Evolutionary conservation across 2,329 filamentous ascomycete species (phyloP).

Genomic region (Daldinia sp.): DNA sequence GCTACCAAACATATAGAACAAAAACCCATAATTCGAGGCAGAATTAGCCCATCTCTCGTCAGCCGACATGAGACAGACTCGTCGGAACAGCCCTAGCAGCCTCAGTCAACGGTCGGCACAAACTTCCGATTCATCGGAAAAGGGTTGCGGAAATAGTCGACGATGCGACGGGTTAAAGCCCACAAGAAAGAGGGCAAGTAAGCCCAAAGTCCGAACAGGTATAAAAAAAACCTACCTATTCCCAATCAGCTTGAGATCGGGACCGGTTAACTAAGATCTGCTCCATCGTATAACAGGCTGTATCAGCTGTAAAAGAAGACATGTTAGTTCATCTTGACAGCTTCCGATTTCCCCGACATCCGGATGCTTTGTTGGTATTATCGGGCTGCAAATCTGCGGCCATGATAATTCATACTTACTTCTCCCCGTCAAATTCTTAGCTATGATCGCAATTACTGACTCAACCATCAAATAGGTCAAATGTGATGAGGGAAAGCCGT

Average conservation of each 20-base stretch:
- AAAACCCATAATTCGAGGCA: not conserved
- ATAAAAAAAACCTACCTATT: slow-evolving; percentile 9
- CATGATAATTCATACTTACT: not conserved
- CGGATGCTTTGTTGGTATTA: not conserved
- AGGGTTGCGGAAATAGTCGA: slow-evolving; percentile 20
- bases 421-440: not conserved
- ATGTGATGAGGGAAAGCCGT: slow-evolving; percentile 45
- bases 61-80: slow-evolving; percentile 20
- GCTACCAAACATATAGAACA: not conserved
- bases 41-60: slow-evolving; percentile 17
- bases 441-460: slow-evolving; percentile 12
- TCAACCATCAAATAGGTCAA: slow-evolving; percentile 31
- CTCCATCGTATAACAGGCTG: slow-evolving; percentile 25
- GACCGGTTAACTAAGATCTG: slow-evolving; percentile 14
- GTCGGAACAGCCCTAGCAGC: slow-evolving; percentile 31
- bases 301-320: slow-evolving; percentile 42
- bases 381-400: not conserved
- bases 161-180: slow-evolving; percentile 17
- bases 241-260: slow-evolving; percentile 3
- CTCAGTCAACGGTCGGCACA: slow-evolving; percentile 27
- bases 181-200: slow-evolving; percentile 41
- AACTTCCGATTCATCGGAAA: slow-evolving; percentile 34
- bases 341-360: not conserved
- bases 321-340: slow-evolving; percentile 31
- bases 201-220: slow-evolving; percentile 43